Evolutionary conservation across 495 filamentous ascomycete genomes (phyloP).

Genomic region (Peziza echinospora): DNA sequence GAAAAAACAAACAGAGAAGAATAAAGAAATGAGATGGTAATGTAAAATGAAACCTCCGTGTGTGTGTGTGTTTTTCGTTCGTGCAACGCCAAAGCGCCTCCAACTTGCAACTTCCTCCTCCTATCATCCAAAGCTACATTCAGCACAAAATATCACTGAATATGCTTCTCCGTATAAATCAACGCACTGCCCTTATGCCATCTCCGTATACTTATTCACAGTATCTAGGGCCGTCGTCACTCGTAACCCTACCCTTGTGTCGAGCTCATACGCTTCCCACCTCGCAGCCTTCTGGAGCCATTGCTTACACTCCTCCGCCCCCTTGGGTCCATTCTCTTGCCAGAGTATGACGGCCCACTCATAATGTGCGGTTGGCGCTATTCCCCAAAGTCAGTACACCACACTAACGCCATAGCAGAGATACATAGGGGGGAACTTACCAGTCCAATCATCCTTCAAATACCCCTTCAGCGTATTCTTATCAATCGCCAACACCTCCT

Average conservation of each 20-base stretch:
- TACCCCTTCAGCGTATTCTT: conserved; percentile 47
- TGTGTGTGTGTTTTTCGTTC: no score
- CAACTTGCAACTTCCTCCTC: no score
- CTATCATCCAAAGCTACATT: no score
- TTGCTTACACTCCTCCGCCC: conserved; percentile 11
- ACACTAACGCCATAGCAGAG: not conserved
- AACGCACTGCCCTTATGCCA: not conserved
- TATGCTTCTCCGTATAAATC: not conserved
- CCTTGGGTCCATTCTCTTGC: conserved; percentile 22
- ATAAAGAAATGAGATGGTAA: no score
- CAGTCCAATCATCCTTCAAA: conserved; percentile 56
- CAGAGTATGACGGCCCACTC: conserved; percentile 72
- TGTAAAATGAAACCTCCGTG: no score
- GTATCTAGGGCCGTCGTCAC: conserved; percentile 63
- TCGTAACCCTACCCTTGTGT: conserved; percentile 66
- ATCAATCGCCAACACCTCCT: conserved; percentile 34
- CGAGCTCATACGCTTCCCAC: conserved; percentile 74
- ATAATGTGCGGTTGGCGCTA: conserved; percentile 58
- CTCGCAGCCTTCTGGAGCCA: conserved; percentile 37
- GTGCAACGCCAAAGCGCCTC: no score
- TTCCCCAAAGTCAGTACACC: conserved; percentile 1
- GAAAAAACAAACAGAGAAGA: no score
- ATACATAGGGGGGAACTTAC: conserved; percentile 4
- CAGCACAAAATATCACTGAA: no score
- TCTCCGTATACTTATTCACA: conserved; percentile 23